A percentile compares a stretch with the other conserved stretches of the same genome.
Conservation (phyloP, 441 rosid species). For the Adansonia gregorii region DNA sequence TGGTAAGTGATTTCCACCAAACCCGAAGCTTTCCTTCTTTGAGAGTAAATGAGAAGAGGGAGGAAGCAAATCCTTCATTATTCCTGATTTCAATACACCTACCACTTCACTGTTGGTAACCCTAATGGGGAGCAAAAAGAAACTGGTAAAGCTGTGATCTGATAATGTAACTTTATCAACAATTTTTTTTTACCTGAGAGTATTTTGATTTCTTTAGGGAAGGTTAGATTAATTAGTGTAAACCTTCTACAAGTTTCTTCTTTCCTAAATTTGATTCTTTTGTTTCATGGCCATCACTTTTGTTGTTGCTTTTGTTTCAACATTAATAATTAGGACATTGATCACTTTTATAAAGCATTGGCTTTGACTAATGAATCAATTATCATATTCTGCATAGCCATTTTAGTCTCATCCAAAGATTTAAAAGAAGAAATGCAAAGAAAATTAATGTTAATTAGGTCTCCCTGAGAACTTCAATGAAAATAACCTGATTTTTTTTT, state of each 20-base stretch:
- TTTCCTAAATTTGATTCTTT: neutral
- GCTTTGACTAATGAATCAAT: slow-evolving; percentile 21
- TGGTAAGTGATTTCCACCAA: slow-evolving; percentile 20
- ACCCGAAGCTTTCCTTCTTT: neutral
- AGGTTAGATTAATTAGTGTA: neutral
- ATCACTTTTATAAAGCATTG: neutral
- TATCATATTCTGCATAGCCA: neutral
- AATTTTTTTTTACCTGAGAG: neutral
- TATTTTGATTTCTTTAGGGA: neutral
- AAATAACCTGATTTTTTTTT: neutral
- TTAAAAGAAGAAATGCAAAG: neutral
- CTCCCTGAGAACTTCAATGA: slow-evolving; percentile 1
- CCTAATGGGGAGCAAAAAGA: slow-evolving; percentile 21
- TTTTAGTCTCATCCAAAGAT: neutral
- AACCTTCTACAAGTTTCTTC: neutral
- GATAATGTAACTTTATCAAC: neutral
- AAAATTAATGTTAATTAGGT: slow-evolving; percentile 1
- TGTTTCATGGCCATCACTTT: slow-evolving; percentile 8
- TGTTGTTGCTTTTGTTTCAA: slow-evolving; percentile 6
- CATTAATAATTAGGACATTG: neutral
- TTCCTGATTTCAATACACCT: slow-evolving; percentile 1
- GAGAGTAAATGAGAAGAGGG: neutral
- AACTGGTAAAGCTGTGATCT: neutral
- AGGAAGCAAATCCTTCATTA: neutral
- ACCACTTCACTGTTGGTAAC: slow-evolving; percentile 13